Percentiles rank a stretch among this genome's conserved stretches.
These are phyloP conservation scores for Scedosporium minutisporum DNA, from an alignment of 2,329 filamentous ascomycete species.

Conservation along the genomic window DNA sequence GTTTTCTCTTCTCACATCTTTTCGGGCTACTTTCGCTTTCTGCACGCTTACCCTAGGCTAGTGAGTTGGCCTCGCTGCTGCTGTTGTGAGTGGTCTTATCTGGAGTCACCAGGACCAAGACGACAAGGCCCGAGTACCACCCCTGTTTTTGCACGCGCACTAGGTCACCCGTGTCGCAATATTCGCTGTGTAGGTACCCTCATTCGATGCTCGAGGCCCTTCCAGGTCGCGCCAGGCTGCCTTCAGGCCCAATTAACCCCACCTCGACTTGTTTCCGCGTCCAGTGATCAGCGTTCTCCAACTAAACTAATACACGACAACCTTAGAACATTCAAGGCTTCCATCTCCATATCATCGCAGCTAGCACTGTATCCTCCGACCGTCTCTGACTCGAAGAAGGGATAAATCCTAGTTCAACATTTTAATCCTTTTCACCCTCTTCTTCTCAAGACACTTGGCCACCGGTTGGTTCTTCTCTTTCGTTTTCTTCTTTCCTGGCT, in stretches of 20 bases:
- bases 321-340: neutral
- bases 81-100: neutral
- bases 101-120: neutral
- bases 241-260: neutral
- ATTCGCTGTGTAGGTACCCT: neutral
- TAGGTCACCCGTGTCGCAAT: neutral
- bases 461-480: slow-evolving; percentile 6
- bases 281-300: neutral
- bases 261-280: neutral
- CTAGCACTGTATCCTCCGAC: neutral
- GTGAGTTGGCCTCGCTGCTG: neutral
- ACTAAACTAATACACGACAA: neutral
- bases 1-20: neutral
- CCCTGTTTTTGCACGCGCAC: neutral
- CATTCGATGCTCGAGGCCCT: neutral
- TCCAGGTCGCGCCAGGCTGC: neutral
- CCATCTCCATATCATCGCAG: neutral
- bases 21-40: neutral
- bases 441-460: neutral
- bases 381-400: neutral
- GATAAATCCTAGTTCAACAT: neutral
- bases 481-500: neutral
- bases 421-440: neutral
- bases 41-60: neutral
- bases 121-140: neutral